Evolutionary conservation across 108 stramenopile genomes (phyloP), one percentile per base, ranked within the genome.

Genomic region (Nitzschia sp.): DNA sequence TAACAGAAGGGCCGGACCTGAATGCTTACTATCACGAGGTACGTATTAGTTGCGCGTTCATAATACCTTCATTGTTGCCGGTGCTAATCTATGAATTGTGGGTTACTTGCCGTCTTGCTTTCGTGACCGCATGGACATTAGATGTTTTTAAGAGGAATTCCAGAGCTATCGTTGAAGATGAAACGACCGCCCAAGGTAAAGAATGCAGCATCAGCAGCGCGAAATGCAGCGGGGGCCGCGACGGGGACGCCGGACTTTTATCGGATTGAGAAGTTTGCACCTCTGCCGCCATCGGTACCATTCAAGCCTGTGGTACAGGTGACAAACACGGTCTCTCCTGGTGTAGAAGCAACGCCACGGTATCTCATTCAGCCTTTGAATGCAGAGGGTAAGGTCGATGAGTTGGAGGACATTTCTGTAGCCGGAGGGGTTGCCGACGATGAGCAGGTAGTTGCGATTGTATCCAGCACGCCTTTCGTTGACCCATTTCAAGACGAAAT

Each of bases 81-180:
- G 58, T 34, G 58, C 2, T 27, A 32, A 21, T 3, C 27, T 25
- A 0, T 3, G n/a, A n/a, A n/a, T n/a, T n/a, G n/a, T 3, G 17
- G 32, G 31, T 8, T 45, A 36, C 23, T 33, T 63, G 24, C 30
- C 28, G 31, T 15, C 26, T 4, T 18, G 11, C 2, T 48, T 13
- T 3, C 3, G 26, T 54, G 54, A 6, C n/a, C 6, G 9, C 54
- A 26, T 26, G 9, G 8, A 30, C 57, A 38, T 18, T 51, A 75
- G 77, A 70, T 84, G 53, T 84, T 84, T 34, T 69, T 80, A 26
- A 72, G 83, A 2, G 79, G 79, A 13, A 15, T 80, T 31, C 79
- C 72, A 9, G 30, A 70, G 24, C 48, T 75, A 19, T 59, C 61
- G 18, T 31, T 59, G 38, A 68, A 71, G 21, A 80, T 80, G 79